Conservation (phyloP, 306 rosid species). For the Argentina anserina region DNA sequence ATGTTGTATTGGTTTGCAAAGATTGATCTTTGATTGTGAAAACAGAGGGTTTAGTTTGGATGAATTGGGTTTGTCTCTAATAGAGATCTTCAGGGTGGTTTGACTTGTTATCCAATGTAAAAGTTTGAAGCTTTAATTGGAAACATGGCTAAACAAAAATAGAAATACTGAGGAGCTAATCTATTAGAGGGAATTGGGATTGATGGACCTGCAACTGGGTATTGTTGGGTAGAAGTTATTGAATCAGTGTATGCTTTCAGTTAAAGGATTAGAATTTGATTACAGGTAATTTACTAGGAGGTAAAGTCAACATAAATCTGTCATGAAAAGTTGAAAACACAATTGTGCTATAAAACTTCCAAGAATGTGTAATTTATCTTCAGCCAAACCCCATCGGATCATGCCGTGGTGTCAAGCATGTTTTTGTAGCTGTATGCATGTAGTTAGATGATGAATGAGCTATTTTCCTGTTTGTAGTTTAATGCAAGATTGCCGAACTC, state of each 20-base stretch:
- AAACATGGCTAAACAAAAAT: neutral
- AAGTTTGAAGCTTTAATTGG: conserved; percentile 3
- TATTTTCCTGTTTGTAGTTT: neutral
- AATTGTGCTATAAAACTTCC: neutral
- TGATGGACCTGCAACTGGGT: conserved; percentile 12
- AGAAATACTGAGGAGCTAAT: neutral
- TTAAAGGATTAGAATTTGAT: neutral
- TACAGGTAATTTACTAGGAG: neutral
- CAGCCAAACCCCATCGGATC: neutral
- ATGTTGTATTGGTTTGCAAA: neutral
- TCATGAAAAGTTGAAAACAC: neutral
- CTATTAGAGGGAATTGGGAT: neutral
- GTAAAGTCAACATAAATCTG: neutral
- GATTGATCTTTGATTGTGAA: neutral
- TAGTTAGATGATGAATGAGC: neutral
- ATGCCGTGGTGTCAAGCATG: neutral
- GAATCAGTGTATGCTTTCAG: neutral
- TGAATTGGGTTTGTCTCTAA: neutral
- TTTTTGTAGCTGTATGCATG: neutral
- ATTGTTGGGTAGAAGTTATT: neutral
- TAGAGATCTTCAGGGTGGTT: neutral
- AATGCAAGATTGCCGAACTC: neutral
- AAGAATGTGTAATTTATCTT: neutral
- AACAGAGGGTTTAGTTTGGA: neutral
- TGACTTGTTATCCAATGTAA: neutral